These are phyloP conservation scores for Polytrichum formosum DNA, from an alignment of 225 moss, liverwort and hornwort genomes.

Conservation along the genomic window DNA sequence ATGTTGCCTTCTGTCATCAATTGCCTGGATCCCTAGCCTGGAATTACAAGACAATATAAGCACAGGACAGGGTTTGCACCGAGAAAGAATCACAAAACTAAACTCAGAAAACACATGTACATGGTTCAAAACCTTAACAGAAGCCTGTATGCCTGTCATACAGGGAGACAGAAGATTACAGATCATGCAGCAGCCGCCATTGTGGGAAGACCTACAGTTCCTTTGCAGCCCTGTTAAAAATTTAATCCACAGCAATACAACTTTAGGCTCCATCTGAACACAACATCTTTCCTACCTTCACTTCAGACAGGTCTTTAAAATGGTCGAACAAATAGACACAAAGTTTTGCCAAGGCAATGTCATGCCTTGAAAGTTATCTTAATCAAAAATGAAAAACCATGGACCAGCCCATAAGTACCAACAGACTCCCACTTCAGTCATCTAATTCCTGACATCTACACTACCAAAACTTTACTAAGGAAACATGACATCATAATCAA, in stretches of 20 bases:
- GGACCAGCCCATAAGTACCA: not conserved
- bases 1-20: constrained; percentile 3
- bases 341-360: not conserved
- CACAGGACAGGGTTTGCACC: constrained; percentile 6
- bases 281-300: not conserved
- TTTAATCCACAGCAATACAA: constrained; percentile 7
- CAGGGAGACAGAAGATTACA: constrained; percentile 5
- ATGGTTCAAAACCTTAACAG: constrained; percentile 8
- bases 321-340: not conserved
- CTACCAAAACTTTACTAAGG: not conserved
- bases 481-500: not conserved
- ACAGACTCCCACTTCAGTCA: not conserved
- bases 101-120: constrained; percentile 27
- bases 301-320: not conserved
- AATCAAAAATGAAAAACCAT: no score
- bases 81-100: constrained; percentile 12
- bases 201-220: constrained; percentile 1
- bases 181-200: constrained; percentile 3
- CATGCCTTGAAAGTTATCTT: not conserved
- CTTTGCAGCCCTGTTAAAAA: constrained; percentile 2
- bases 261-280: constrained; percentile 6
- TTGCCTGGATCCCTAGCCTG: constrained; percentile 3
- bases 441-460: not conserved
- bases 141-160: constrained; percentile 13
- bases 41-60: constrained; percentile 15